A percentile compares a stretch with the other conserved stretches of the same genome.
Evolutionary conservation across 306 rosid genomes (phyloP).

Genomic region (Lithocarpus polystachyus): DNA sequence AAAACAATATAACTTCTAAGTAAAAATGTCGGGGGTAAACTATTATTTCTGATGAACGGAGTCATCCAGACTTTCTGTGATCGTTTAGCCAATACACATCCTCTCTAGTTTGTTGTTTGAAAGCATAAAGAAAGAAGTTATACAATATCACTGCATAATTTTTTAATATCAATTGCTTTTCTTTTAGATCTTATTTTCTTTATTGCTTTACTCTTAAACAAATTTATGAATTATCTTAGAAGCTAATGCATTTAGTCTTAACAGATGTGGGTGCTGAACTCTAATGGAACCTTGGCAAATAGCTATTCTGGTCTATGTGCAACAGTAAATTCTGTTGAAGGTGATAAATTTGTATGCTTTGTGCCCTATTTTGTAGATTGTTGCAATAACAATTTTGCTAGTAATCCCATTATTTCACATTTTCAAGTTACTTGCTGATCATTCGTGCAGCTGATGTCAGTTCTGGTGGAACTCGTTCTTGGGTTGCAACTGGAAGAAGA

Average conservation of each 20-base stretch:
- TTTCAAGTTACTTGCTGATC: slow-evolving; percentile 24
- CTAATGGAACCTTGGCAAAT: slow-evolving; percentile 72
- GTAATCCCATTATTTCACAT: slow-evolving; percentile 2
- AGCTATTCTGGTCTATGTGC: slow-evolving; percentile 81
- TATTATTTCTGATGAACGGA: neutral
- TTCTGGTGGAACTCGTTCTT: slow-evolving; percentile 57
- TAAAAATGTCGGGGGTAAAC: neutral
- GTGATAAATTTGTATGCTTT: slow-evolving; percentile 25
- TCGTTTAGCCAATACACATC: neutral
- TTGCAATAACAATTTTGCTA: neutral
- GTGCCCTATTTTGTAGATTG: neutral
- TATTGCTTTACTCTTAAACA: neutral
- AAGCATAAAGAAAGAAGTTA: neutral
- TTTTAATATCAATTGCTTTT: neutral
- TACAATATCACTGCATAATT: neutral
- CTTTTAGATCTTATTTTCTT: neutral
- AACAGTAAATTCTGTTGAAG: slow-evolving; percentile 45
- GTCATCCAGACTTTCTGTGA: neutral
- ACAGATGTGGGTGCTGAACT: slow-evolving; percentile 75
- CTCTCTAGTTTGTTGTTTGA: neutral
- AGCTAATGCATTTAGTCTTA: slow-evolving; percentile 23
- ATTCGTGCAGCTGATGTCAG: slow-evolving; percentile 41
- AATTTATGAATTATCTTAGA: slow-evolving; percentile 13
- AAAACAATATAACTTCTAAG: neutral
- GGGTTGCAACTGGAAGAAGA: slow-evolving; percentile 79